phyloP scores from a whole-genome alignment of 345 rosid species.

The Linum trigynum region DNA sequence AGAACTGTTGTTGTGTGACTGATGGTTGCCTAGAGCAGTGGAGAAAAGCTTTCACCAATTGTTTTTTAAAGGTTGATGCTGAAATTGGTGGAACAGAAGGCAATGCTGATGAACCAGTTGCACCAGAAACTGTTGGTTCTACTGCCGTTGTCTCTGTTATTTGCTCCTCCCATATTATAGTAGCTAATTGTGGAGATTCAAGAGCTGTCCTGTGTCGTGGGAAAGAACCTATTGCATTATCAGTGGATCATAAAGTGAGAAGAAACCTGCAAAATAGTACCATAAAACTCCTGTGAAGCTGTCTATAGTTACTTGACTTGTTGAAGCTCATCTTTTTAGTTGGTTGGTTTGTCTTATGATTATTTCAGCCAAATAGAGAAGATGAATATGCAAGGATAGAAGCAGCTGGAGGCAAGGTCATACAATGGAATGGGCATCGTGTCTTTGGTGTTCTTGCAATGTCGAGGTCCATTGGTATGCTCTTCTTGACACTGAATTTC shows the following conservation, averaged over 20 bases:
- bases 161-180: constrained; percentile 76
- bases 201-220: constrained; percentile 93
- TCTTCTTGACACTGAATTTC: background rate
- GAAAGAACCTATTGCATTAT: constrained; percentile 80
- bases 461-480: constrained; percentile 92
- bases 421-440: constrained; percentile 94
- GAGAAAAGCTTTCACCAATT: constrained; percentile 60
- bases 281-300: background rate
- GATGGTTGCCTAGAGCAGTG: constrained; percentile 69
- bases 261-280: constrained; percentile 7
- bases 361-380: constrained; percentile 80
- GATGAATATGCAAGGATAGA: constrained; percentile 94
- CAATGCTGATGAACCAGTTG: constrained; percentile 42
- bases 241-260: constrained; percentile 88
- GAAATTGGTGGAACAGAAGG: constrained; percentile 57
- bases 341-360: background rate
- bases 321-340: constrained; percentile 2
- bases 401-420: constrained; percentile 95
- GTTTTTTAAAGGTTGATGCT: constrained; percentile 66
- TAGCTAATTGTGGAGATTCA: constrained; percentile 95
- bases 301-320: background rate
- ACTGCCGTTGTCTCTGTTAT: constrained; percentile 84
- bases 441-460: constrained; percentile 96
- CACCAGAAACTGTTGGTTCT: constrained; percentile 96
- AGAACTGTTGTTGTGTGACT: constrained; percentile 33